Evolutionary conservation across 495 filamentous ascomycete species (phyloP).

Genomic region (Aspergillus biplanus): DNA sequence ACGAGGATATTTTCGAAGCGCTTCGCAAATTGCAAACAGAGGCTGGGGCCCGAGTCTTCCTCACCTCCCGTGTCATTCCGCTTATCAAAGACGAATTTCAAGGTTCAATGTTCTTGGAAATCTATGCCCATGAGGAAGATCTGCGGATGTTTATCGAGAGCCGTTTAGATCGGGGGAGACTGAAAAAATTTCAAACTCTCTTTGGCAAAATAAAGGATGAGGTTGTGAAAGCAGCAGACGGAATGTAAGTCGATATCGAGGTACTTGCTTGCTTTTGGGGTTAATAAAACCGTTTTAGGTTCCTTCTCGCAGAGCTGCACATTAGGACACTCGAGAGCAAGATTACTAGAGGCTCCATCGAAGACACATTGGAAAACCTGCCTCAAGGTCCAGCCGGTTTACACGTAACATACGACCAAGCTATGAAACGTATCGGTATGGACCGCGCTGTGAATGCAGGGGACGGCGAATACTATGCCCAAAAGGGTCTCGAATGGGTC

Average conservation of each 20-base stretch:
- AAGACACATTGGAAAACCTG: neutral
- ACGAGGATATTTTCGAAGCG: neutral
- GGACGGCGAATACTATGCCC: neutral
- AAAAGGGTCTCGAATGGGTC: neutral
- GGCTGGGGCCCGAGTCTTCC: neutral
- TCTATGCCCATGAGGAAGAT: neutral
- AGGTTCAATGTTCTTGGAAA: neutral
- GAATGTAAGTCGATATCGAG: neutral
- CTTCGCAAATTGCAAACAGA: neutral
- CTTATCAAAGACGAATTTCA: neutral
- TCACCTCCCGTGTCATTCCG: neutral
- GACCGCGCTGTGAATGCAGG: neutral
- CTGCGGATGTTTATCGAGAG: neutral
- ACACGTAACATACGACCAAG: neutral
- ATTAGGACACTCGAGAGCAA: neutral
- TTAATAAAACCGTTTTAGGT: neutral
- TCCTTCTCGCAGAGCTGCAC: neutral
- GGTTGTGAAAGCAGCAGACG: neutral
- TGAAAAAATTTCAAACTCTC: neutral
- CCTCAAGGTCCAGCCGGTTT: neutral
- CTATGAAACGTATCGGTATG: constrained; percentile 1
- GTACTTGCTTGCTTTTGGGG: neutral
- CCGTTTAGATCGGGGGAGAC: neutral
- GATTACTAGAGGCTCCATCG: constrained; percentile 1
- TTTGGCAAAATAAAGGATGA: neutral